Evolutionary conservation across 164 flowering plant species (phyloP), one percentile per base, ranked within the genome.

Genomic region (Magnolia sinica): DNA sequence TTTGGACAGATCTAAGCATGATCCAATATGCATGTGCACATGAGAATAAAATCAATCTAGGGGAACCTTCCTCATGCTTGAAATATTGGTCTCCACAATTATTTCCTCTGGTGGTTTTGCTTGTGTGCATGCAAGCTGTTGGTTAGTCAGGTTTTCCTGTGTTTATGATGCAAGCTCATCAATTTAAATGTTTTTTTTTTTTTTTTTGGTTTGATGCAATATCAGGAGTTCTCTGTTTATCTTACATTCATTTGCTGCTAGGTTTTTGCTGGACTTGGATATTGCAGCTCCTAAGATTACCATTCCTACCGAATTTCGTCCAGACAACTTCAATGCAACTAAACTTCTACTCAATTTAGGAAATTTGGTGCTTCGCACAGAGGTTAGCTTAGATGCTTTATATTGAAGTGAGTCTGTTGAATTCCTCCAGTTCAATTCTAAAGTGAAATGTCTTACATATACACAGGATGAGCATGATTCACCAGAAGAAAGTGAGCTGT

Each of bases 251-350:
- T 74, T 50, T 81, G n/a, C 37, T 86, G 63, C 49, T 71, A 96
- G 99, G 90, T 96, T 96, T 85, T 70, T 89, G 76, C 85, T 96
- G 87, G 97, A 96, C 82, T 83, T 96, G 89, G 96, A 96, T 81
- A 94, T 96, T 82, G 98, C 99, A 8, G 99, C 99, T 75, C 99
- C 99, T 27, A 96, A 96, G 86, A 89, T 96, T 52, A 93, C 93
- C 65, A 91, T 96, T 82, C 98, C 99, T 37, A 91, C 98, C 11
- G 86, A 87, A 55, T 96, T 96, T 74, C 78, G 82, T 75, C 99
- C 98, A 0, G 98, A 96, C 76, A 77, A 83, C 74, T 76, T 61
- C 20, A 90, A 89, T 82, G 74, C 95, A 8, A 93, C 98, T 64
- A 96, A 91, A 76, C 96, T 96, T 79, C 83, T 96, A 78, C 91